phyloP scores from a whole-genome alignment of 345 rosid genomes.

The Clausena lansium region DNA sequence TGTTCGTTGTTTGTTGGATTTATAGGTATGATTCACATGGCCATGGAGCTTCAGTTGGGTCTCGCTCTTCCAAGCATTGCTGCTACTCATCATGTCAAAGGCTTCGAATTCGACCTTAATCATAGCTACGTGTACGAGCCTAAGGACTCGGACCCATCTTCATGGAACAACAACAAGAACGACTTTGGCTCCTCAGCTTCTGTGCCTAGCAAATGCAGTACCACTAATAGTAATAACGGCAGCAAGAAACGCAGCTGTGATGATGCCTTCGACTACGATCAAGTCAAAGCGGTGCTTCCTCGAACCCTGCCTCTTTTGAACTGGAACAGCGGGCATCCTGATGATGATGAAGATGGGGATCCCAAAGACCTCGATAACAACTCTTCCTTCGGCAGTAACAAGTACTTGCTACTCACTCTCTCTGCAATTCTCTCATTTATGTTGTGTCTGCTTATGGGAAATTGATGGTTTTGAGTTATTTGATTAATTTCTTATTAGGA shows the following conservation, averaged over 20 bases:
- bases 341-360: conserved; percentile 23
- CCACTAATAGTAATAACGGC: background rate
- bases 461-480: background rate
- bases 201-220: background rate
- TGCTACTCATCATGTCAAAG: background rate
- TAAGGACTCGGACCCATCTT: conserved; percentile 10
- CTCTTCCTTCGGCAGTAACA: conserved; percentile 15
- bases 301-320: conserved; percentile 37
- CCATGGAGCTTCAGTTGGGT: conserved; percentile 45
- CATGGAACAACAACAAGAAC: too few species aligned
- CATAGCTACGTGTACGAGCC: background rate
- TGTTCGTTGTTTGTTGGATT: conserved; percentile 3
- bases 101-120: conserved; percentile 37
- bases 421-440: background rate
- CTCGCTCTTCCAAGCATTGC: conserved; percentile 34
- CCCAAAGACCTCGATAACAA: conserved; percentile 1
- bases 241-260: conserved; percentile 22
- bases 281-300: conserved; percentile 20
- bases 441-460: background rate
- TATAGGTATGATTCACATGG: background rate
- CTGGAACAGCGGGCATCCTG: conserved; percentile 18
- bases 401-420: conserved; percentile 10
- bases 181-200: background rate
- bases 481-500: conserved; percentile 2
- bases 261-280: conserved; percentile 17